Base-by-base conservation (phyloP, 495 filamentous ascomycete species). In the Neurospora sp. region DNA sequence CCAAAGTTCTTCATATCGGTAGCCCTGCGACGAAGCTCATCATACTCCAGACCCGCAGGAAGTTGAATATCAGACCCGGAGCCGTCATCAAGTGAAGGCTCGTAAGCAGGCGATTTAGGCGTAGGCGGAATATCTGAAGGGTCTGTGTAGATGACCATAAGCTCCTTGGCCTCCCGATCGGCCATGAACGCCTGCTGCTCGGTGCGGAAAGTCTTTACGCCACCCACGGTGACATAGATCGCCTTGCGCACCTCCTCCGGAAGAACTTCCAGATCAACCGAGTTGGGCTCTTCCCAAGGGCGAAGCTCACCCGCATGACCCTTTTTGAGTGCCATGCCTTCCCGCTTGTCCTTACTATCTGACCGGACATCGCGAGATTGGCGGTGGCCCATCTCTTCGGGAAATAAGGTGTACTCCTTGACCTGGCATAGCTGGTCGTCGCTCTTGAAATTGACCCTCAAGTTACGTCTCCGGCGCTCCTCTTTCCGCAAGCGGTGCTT, bases 71-170 rank as follows among this genome's bases (percentile, higher is more conserved):
- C 77, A 17, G 40, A n/a, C 40, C 72, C 65, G 39, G 73, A 70
- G 9, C 68, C 31, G 45, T 65, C 72, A 65, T 53, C 20, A 53
- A 74, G 45, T 3, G 72, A 61, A 10, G 76, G 69, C 70, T 76
- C 78, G 61, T 78, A 75, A 8, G 85, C 79, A 4, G 94, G 93
- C 70, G 96, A 94, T 71, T 90, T 88, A 3, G 94, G 91, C 0
- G 90, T 89, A 1, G 89, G 83, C 6, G 94, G 94, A 73, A 96
- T 90, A 76, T 97, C 94, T 9, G 87, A 86, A 42, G 82, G 80
- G 70, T 89, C 89, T 1, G 90, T 87, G 76, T 97, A 96, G 73
- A 94, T 88, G 6, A 90, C 92, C 89, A 96, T 93, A 40, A 97
- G 86, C 35, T 92, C 94, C n/a, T 85, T 89, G 27, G 85, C 83